Base-by-base conservation (phyloP, 2,329 filamentous ascomycete genomes). In the Fusarium chaquense region DNA sequence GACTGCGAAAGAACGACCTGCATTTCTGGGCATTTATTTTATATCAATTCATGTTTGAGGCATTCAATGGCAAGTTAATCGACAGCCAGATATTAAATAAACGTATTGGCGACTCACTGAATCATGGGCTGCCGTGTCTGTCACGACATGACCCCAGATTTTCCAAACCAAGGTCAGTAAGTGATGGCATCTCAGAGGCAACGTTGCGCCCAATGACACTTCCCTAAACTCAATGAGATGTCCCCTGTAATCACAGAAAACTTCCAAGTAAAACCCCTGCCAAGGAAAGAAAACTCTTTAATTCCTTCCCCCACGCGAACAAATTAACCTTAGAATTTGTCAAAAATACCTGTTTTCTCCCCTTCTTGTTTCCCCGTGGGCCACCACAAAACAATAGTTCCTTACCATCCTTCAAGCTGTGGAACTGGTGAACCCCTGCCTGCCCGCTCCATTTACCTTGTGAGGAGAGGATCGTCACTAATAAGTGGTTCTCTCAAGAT, bases 401-500 rank as follows among this genome's bases (percentile, higher is more conserved):
- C 55, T 58, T 28, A 18, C 41, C 24, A 44, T 44, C 6, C 44
- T 38, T 12, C 10, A 32, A 55, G 32, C 52, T 63, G 60, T 63
- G 49, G 49, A 52, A 33, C 47, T 26, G 11, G 5, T n/a, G 22
- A 44, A 12, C 32, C 49, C 49, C 24, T 52, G 49, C 30, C 41
- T 24, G 52, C 22, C 62, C 65, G 57, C 55, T 66, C 66, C 35
- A 52, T 52, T 52, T 52, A 13, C 49, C 57, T 44, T 38, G 24
- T 47, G 16, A 24, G 62, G 66, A 45, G 24, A 62, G 26, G 66
- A 69, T 69, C 66, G 33, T 45, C 66, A 30, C n/a, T 12, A 26
- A 33, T 46, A 61, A 54, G 51, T 57, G 51, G 63, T 24, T 36
- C 61, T 28, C 22, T 35, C 32, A 22, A 49, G 32, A 26, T 26